A percentile compares a stretch with the other conserved stretches of the same genome.
Conservation (phyloP, 2,329 filamentous ascomycete genomes). For the Sphaerulina vaccinii region DNA sequence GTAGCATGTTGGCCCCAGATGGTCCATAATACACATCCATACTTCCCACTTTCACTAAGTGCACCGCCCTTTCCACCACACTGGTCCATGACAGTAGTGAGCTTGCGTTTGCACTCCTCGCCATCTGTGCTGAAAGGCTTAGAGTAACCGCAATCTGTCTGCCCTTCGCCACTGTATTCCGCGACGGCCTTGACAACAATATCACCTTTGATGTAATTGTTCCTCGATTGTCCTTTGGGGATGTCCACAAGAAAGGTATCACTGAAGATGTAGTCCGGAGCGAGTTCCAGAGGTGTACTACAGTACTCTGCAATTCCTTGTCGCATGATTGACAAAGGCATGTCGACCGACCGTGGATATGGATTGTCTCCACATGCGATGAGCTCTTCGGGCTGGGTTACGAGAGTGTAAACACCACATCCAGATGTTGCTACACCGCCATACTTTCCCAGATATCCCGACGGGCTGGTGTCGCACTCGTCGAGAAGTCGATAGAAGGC, state of each 20-base stretch:
- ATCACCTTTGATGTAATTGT: conserved; percentile 12
- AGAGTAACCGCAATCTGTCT: conserved; percentile 7
- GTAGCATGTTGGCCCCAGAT: conserved; percentile 15
- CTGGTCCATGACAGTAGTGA: conserved; percentile 12
- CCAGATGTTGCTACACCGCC: conserved; percentile 10
- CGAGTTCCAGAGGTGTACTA: conserved; percentile 5
- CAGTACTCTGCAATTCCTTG: conserved; percentile 18
- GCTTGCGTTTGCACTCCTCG: conserved; percentile 16
- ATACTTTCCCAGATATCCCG: conserved; percentile 10
- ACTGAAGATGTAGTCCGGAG: conserved; percentile 6
- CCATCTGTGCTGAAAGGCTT: conserved; percentile 13
- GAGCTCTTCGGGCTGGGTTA: conserved; percentile 14
- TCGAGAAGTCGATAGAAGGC: conserved; percentile 16
- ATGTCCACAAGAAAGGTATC: conserved; percentile 11
- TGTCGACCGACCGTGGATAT: conserved; percentile 10
- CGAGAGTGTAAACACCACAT: conserved; percentile 14
- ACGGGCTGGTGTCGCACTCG: conserved; percentile 8
- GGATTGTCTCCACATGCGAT: conserved; percentile 19
- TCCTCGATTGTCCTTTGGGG: conserved; percentile 9
- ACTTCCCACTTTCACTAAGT: conserved; percentile 14
- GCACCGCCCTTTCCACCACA: conserved; percentile 18
- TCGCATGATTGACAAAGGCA: conserved; percentile 3
- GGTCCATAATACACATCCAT: conserved; percentile 22
- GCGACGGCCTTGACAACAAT: conserved; percentile 14
- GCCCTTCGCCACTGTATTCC: conserved; percentile 18